Conservation (phyloP, 768 basidiomycete species). For the Trametes cubensis region DNA sequence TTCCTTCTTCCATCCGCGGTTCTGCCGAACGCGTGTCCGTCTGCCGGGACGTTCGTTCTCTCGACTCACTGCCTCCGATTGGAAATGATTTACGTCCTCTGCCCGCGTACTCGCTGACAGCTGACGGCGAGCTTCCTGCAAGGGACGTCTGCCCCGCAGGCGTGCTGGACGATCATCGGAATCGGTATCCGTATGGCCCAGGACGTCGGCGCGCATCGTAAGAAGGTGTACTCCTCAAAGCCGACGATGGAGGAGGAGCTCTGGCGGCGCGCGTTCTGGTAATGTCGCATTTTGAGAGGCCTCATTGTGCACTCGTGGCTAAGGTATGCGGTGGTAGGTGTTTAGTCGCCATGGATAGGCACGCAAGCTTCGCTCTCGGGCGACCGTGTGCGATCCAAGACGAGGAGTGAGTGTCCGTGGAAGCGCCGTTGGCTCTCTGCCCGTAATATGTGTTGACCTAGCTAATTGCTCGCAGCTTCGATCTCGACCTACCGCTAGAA, state of each 20-base stretch:
- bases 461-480: slow-evolving; percentile 50
- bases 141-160: slow-evolving; percentile 50
- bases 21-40: slow-evolving; percentile 32
- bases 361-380: slow-evolving; percentile 54
- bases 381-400: slow-evolving; percentile 75
- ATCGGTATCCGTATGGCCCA: slow-evolving; percentile 72
- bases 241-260: slow-evolving; percentile 65
- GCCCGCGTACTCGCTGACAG: slow-evolving; percentile 36
- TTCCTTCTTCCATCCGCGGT: not conserved
- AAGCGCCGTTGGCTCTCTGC: not conserved
- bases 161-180: slow-evolving; percentile 59
- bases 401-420: slow-evolving; percentile 57
- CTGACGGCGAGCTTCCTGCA: slow-evolving; percentile 43
- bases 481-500: slow-evolving; percentile 75
- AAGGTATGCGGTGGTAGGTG: slow-evolving; percentile 41
- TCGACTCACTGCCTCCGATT: slow-evolving; percentile 14
- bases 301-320: not conserved
- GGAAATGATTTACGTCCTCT: slow-evolving; percentile 22
- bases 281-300: slow-evolving; percentile 7
- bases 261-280: slow-evolving; percentile 75
- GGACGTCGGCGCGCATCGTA: slow-evolving; percentile 75
- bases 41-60: slow-evolving; percentile 26
- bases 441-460: no score
- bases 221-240: slow-evolving; percentile 41
- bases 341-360: slow-evolving; percentile 50